A percentile compares a stretch with the other conserved stretches of the same genome.
Evolutionary conservation across 495 filamentous ascomycete genomes (phyloP).

Genomic region (Wilcoxina mikolae): DNA sequence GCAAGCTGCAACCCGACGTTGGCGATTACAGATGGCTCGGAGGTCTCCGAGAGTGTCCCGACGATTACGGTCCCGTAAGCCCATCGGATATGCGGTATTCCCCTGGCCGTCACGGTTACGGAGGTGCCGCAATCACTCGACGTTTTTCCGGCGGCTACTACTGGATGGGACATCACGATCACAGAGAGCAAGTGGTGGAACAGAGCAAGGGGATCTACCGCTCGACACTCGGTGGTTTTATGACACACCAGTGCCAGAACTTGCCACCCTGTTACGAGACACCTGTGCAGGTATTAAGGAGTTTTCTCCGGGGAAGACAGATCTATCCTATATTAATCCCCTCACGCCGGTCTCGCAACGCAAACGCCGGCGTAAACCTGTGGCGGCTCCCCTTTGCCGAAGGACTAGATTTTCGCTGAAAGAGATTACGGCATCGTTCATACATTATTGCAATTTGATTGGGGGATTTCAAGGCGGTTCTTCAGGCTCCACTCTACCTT

Average conservation of each 20-base stretch:
- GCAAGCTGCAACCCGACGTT: no score
- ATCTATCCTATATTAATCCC: constrained; percentile 12
- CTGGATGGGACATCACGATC: no score
- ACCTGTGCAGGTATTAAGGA: constrained; percentile 5
- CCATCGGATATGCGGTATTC: no score
- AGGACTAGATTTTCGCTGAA: constrained; percentile 5
- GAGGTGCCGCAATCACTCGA: no score
- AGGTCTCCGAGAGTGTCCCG: not conserved
- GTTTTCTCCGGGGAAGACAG: constrained; percentile 7
- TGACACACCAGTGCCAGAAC: not conserved
- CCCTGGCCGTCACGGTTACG: no score
- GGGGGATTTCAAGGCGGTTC: not conserved
- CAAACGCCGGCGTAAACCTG: not conserved
- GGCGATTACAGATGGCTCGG: not conserved
- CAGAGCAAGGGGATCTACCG: no score
- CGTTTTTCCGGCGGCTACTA: no score
- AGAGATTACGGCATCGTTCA: constrained; percentile 14
- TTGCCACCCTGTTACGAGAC: constrained; percentile 9
- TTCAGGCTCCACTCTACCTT: no score
- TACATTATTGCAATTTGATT: constrained; percentile 7
- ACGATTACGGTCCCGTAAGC: no score
- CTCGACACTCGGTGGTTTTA: no score
- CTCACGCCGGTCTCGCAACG: not conserved
- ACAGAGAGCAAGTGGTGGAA: no score
- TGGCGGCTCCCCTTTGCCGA: not conserved